These are phyloP conservation scores for Phytopythium kandeliae DNA, from an alignment of 352 stramenopile genomes.

Conservation along the genomic window DNA sequence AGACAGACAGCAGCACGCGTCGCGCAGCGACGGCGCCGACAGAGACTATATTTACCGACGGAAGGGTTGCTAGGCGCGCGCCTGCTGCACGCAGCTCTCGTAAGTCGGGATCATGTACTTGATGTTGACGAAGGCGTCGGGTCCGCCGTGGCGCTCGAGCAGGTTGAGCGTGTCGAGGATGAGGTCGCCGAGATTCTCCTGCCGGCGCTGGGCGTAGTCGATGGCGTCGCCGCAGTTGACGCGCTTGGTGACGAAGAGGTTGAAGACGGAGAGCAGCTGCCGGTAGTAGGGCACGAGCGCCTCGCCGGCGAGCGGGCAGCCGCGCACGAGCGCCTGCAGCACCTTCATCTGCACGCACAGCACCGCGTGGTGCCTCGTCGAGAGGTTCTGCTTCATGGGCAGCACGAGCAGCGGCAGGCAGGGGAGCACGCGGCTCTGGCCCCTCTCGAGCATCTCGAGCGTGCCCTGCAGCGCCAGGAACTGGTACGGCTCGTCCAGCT, in stretches of 20 bases:
- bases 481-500: slow-evolving; percentile 78
- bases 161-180: slow-evolving; percentile 88
- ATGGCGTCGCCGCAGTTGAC: slow-evolving; percentile 93
- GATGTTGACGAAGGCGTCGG: slow-evolving; percentile 92
- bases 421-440: slow-evolving; percentile 51
- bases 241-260: slow-evolving; percentile 88
- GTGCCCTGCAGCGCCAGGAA: slow-evolving; percentile 78
- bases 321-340: slow-evolving; percentile 61
- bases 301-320: slow-evolving; percentile 75
- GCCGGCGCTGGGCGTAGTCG: slow-evolving; percentile 88
- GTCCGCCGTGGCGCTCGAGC: slow-evolving; percentile 80
- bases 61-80: slow-evolving; percentile 8
- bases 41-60: neutral
- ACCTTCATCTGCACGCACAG: slow-evolving; percentile 78
- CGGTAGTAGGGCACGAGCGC: slow-evolving; percentile 91
- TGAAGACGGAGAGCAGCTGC: slow-evolving; percentile 90
- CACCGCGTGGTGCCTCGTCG: slow-evolving; percentile 69
- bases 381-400: slow-evolving; percentile 86
- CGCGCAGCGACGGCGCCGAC: too few species aligned
- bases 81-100: slow-evolving; percentile 78
- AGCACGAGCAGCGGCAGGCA: slow-evolving; percentile 45
- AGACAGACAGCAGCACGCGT: too few species aligned
- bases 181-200: slow-evolving; percentile 86
- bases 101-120: slow-evolving; percentile 97
- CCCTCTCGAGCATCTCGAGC: slow-evolving; percentile 79